Evolutionary conservation across 768 basidiomycete genomes (phyloP).

Genomic region (Psilocybe cyanescens): DNA sequence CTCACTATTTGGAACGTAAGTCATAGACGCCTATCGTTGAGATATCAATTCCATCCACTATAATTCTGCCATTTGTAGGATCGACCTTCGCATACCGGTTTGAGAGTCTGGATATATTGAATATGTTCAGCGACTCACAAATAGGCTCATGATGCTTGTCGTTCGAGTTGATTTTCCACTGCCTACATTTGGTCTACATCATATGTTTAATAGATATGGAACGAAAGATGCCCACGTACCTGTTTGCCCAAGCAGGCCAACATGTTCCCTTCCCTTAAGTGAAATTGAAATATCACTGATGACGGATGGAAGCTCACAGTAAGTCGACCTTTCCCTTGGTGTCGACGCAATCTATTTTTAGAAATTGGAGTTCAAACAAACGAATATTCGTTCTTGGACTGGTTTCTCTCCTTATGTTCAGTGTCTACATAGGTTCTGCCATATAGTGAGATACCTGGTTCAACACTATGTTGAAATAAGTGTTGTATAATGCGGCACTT

Average conservation of each 20-base stretch:
- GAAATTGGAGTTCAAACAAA: too few relatives aligned
- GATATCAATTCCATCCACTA: constrained; percentile 90
- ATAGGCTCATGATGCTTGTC: constrained; percentile 77
- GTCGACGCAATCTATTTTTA: too few relatives aligned
- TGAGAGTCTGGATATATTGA: constrained; percentile 9
- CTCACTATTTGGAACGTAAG: constrained; percentile 72
- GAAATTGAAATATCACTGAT: constrained; percentile 76
- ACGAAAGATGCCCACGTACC: constrained; percentile 37
- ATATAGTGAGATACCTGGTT: too few relatives aligned
- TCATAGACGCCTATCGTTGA: constrained; percentile 85
- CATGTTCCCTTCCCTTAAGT: constrained; percentile 75
- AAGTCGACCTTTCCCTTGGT: too few relatives aligned
- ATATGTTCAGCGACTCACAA: constrained; percentile 47
- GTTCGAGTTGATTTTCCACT: constrained; percentile 86
- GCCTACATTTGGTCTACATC: constrained; percentile 46
- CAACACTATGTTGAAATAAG: too few relatives aligned
- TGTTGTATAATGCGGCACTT: too few relatives aligned
- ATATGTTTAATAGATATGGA: neutral
- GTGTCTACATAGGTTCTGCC: too few relatives aligned
- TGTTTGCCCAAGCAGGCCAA: constrained; percentile 84
- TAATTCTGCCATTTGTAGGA: constrained; percentile 71
- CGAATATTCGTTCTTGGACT: too few relatives aligned
- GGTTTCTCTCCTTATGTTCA: too few relatives aligned
- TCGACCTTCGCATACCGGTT: constrained; percentile 53
- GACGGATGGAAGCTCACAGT: constrained; percentile 72